A percentile compares a stretch with the other conserved stretches of the same genome.
Evolutionary conservation across 1,139 yeast species (phyloP).

Genomic region (Yarrowia galli): DNA sequence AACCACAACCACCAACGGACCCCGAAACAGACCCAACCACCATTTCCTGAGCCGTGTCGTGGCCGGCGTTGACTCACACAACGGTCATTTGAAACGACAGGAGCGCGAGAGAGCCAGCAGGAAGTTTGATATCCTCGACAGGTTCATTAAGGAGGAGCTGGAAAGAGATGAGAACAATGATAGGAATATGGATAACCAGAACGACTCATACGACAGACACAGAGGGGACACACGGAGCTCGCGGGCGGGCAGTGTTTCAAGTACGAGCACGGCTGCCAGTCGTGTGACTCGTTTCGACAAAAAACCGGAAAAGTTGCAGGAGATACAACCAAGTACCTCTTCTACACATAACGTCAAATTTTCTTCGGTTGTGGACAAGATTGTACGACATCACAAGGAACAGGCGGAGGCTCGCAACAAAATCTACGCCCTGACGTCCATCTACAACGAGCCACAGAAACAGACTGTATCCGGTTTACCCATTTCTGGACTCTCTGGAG

Average conservation of each 20-base stretch:
- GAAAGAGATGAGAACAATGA: background rate
- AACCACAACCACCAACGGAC: background rate
- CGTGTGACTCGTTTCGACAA: conserved; percentile 6
- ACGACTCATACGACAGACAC: background rate
- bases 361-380: background rate
- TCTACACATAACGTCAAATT: background rate
- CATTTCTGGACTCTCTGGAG: background rate
- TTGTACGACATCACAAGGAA: conserved; percentile 8
- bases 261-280: background rate
- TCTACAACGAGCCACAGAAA: background rate
- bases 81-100: background rate
- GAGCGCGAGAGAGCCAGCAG: conserved; percentile 7
- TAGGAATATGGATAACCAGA: too few relatives aligned
- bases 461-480: background rate
- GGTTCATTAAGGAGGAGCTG: conserved; percentile 15
- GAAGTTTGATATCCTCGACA: conserved; percentile 19
- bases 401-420: conserved; percentile 11
- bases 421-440: background rate
- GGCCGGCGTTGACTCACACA: conserved; percentile 18
- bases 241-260: background rate
- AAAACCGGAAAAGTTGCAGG: conserved; percentile 5
- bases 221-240: background rate
- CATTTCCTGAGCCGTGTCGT: conserved; percentile 16
- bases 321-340: background rate
- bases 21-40: background rate